phyloP scores from a whole-genome alignment of 148 eudicot species.

The Fagopyrum homotropicum region DNA sequence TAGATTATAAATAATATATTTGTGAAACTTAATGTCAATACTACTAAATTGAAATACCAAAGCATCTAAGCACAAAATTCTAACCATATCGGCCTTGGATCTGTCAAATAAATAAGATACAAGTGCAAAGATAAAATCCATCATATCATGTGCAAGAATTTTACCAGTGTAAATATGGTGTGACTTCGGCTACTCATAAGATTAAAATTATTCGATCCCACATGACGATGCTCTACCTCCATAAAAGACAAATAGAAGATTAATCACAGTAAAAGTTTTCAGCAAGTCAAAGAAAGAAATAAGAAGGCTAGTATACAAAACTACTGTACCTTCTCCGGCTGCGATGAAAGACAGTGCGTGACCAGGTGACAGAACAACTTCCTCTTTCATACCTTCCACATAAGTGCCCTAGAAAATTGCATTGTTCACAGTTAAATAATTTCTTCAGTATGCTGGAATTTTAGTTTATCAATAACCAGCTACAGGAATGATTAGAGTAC shows the following conservation, averaged over 20 bases:
- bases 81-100: neutral
- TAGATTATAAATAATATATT: too few relatives aligned
- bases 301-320: neutral
- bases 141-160: conserved; percentile 6
- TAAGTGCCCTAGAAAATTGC: conserved; percentile 52
- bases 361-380: conserved; percentile 76
- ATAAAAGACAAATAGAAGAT: neutral
- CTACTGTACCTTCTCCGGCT: conserved; percentile 65
- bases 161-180: conserved; percentile 75
- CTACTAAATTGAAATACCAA: too few relatives aligned
- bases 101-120: neutral
- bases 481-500: neutral
- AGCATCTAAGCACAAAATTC: neutral
- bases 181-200: conserved; percentile 84
- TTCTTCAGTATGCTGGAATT: neutral
- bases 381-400: conserved; percentile 80
- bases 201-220: conserved; percentile 77
- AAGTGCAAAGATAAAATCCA: neutral
- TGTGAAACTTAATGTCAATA: too few relatives aligned
- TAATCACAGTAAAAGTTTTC: neutral
- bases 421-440: neutral
- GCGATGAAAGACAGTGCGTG: conserved; percentile 79
- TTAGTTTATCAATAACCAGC: neutral
- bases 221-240: conserved; percentile 67
- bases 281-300: neutral